Conservation (phyloP, 2,329 filamentous ascomycete genomes). For the Calonectria montana region DNA sequence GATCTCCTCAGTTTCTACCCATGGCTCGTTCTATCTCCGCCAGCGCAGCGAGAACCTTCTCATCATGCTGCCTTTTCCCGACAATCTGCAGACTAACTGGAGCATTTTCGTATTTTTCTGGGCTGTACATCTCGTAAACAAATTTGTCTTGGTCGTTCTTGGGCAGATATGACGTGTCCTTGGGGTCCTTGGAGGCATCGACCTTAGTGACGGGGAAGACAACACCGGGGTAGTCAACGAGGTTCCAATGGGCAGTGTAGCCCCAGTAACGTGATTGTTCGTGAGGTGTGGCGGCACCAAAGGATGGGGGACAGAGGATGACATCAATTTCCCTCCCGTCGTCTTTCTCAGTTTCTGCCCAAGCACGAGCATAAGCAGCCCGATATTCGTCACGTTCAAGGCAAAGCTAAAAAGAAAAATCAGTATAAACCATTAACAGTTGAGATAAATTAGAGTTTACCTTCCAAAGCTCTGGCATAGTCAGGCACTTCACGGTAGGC, state of each 20-base stretch:
- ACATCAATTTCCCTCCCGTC: constrained; percentile 62
- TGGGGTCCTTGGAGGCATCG: constrained; percentile 38
- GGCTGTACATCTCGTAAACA: constrained; percentile 43
- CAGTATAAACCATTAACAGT: not conserved
- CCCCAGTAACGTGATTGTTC: constrained; percentile 64
- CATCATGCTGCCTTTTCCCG: constrained; percentile 44
- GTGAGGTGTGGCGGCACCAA: constrained; percentile 61
- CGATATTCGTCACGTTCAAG: constrained; percentile 54
- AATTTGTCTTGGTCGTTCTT: constrained; percentile 45
- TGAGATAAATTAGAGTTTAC: constrained; percentile 30
- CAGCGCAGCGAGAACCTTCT: constrained; percentile 45
- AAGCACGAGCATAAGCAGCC: constrained; percentile 49
- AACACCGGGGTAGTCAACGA: constrained; percentile 73
- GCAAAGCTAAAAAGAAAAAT: constrained; percentile 42
- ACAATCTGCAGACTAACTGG: constrained; percentile 46
- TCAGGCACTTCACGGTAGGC: constrained; percentile 54
- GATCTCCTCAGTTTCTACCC: constrained; percentile 25
- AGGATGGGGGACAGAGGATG: constrained; percentile 69
- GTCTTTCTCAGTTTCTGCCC: constrained; percentile 48
- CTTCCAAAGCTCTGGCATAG: constrained; percentile 54
- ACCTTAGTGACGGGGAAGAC: constrained; percentile 66
- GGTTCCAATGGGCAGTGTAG: constrained; percentile 76
- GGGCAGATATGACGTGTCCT: constrained; percentile 38
- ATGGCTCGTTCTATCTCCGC: constrained; percentile 40
- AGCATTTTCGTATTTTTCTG: constrained; percentile 40